A percentile compares a stretch with the other conserved stretches of the same genome.
These are phyloP conservation scores for Arthrinium puccinioides DNA, from an alignment of 2,329 filamentous ascomycete species.

Conservation along the genomic window DNA sequence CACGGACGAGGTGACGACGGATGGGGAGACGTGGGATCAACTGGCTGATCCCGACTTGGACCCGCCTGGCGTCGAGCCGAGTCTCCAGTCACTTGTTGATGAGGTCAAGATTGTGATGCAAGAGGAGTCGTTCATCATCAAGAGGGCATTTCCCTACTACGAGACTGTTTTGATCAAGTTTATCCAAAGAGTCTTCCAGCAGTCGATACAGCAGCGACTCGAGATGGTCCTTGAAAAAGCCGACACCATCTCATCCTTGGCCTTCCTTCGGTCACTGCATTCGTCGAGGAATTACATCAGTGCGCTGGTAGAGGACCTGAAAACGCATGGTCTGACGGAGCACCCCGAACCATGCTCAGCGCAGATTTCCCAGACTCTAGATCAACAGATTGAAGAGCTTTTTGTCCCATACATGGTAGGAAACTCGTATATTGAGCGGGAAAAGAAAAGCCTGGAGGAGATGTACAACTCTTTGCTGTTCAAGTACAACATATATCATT, in stretches of 20 bases:
- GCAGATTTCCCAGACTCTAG: slow-evolving; percentile 69
- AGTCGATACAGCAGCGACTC: slow-evolving; percentile 91
- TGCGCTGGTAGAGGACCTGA: slow-evolving; percentile 82
- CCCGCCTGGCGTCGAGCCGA: slow-evolving; percentile 84
- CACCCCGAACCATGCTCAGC: slow-evolving; percentile 87
- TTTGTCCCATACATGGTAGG: slow-evolving; percentile 65
- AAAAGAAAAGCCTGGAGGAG: slow-evolving; percentile 66
- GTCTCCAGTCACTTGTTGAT: slow-evolving; percentile 83
- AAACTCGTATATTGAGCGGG: slow-evolving; percentile 63
- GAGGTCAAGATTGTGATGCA: slow-evolving; percentile 95
- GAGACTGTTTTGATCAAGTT: slow-evolving; percentile 92
- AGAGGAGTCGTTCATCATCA: slow-evolving; percentile 95
- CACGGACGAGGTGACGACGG: slow-evolving; percentile 72
- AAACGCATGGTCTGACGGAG: slow-evolving; percentile 89
- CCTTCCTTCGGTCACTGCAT: slow-evolving; percentile 85
- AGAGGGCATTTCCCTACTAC: slow-evolving; percentile 90
- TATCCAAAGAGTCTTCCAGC: slow-evolving; percentile 91
- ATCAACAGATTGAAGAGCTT: slow-evolving; percentile 70
- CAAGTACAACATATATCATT: slow-evolving; percentile 95
- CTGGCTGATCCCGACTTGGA: slow-evolving; percentile 92
- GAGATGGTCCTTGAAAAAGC: slow-evolving; percentile 97
- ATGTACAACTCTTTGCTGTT: slow-evolving; percentile 87
- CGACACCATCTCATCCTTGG: slow-evolving; percentile 80
- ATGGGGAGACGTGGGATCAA: slow-evolving; percentile 78
- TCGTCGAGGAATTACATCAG: slow-evolving; percentile 86